Evolutionary conservation across 2,329 filamentous ascomycete species (phyloP).

Genomic region (Tolypocladium guangdongense): DNA sequence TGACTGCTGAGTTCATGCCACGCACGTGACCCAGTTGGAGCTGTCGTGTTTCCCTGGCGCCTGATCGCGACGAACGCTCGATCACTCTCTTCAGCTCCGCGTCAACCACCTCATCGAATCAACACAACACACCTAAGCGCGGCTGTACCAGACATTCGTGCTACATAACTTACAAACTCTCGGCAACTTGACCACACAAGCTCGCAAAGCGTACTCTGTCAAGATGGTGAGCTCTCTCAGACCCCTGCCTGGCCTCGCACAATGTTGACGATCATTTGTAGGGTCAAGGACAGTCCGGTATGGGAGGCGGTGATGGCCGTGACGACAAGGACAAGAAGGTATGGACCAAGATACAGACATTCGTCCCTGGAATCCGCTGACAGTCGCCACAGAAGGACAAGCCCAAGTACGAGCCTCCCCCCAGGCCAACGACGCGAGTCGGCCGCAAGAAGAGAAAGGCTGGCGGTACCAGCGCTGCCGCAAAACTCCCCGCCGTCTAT

Average conservation of each 20-base stretch:
- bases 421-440: constrained; percentile 90
- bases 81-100: constrained; percentile 7
- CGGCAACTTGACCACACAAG: constrained; percentile 8
- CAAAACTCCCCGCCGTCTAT: constrained; percentile 88
- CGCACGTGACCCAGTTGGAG: constrained; percentile 21
- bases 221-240: constrained; percentile 8
- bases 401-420: constrained; percentile 98
- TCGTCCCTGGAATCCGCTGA: constrained; percentile 8
- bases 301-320: constrained; percentile 69
- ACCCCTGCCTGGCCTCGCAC: neutral
- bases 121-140: constrained; percentile 8
- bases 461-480: constrained; percentile 83
- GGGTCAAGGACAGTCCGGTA: constrained; percentile 81
- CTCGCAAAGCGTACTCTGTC: constrained; percentile 18
- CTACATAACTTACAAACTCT: constrained; percentile 7
- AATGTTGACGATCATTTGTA: constrained; percentile 20
- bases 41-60: constrained; percentile 36
- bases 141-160: no score
- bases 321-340: constrained; percentile 95
- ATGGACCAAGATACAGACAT: constrained; percentile 10
- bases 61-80: constrained; percentile 20
- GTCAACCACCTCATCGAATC: constrained; percentile 2
- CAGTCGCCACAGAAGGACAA: constrained; percentile 72
- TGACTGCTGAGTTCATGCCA: neutral
- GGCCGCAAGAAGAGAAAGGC: constrained; percentile 98